phyloP scores from a whole-genome alignment of 2,329 filamentous ascomycete species.

The Aspergillus sergii region DNA sequence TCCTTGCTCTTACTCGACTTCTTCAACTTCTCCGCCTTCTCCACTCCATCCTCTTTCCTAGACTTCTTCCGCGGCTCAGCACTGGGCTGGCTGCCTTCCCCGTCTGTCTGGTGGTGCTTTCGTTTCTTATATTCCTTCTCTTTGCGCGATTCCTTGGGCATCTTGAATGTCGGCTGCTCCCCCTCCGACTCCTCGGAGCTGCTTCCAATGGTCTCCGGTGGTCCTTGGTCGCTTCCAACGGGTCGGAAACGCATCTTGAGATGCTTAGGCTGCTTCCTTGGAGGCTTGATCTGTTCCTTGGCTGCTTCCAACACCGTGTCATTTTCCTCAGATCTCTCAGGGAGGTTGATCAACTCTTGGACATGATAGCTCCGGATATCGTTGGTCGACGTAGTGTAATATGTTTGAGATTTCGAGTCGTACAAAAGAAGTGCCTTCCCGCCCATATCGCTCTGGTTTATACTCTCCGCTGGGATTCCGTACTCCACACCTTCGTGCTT shows the following conservation, averaged over 20 bases:
- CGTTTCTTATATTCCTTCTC: conserved; percentile 41
- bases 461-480: conserved; percentile 39
- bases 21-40: conserved; percentile 34
- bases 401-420: conserved; percentile 38
- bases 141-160: conserved; percentile 25
- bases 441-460: conserved; percentile 29
- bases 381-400: conserved; percentile 28
- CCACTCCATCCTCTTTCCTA: conserved; percentile 34
- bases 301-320: conserved; percentile 27
- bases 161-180: conserved; percentile 36
- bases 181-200: conserved; percentile 42
- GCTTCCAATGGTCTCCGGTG: conserved; percentile 39
- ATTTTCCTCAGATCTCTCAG: conserved; percentile 26
- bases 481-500: conserved; percentile 47
- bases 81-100: conserved; percentile 26
- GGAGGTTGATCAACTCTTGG: conserved; percentile 40
- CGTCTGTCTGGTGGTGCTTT: conserved; percentile 38
- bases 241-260: conserved; percentile 50
- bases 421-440: conserved; percentile 41
- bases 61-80: conserved; percentile 41
- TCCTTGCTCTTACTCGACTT: conserved; percentile 40
- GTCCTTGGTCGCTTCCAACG: conserved; percentile 38
- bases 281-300: conserved; percentile 36
- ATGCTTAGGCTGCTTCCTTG: conserved; percentile 44
- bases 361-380: conserved; percentile 39